Conservation (phyloP, 306 rosid species). For the Delonix regia region DNA sequence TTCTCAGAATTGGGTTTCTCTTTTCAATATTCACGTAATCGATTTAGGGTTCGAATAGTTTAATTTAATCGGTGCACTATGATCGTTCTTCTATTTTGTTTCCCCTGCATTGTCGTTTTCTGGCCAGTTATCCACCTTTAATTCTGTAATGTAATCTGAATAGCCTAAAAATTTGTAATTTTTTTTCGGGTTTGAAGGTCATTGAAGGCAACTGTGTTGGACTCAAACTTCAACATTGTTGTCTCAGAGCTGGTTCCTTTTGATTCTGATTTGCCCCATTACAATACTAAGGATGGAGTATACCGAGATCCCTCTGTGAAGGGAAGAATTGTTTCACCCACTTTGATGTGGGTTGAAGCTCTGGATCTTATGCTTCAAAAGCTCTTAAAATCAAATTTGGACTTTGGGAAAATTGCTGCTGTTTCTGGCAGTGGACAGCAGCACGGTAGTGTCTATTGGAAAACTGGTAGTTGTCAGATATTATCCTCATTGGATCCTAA, state of each 20-base stretch:
- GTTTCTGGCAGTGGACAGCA: constrained; percentile 98
- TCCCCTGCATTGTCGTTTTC: neutral
- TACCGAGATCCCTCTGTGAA: constrained; percentile 65
- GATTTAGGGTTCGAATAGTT: neutral
- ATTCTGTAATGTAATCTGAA: constrained; percentile 13
- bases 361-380: constrained; percentile 76
- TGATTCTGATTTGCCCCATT: constrained; percentile 84
- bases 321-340: constrained; percentile 94
- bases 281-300: constrained; percentile 90
- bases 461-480: constrained; percentile 63
- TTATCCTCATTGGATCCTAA: constrained; percentile 69
- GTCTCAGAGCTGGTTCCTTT: constrained; percentile 75
- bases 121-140: neutral
- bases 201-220: constrained; percentile 88
- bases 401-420: constrained; percentile 69
- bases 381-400: constrained; percentile 60
- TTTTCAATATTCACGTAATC: neutral
- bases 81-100: neutral
- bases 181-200: constrained; percentile 57
- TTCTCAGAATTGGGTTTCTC: neutral
- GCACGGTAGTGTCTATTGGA: constrained; percentile 97
- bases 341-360: constrained; percentile 97
- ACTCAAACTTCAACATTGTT: constrained; percentile 73
- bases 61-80: neutral
- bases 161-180: constrained; percentile 24